phyloP scores from a whole-genome alignment of 2,329 filamentous ascomycete genomes.

The Cryphonectria parasitica region DNA sequence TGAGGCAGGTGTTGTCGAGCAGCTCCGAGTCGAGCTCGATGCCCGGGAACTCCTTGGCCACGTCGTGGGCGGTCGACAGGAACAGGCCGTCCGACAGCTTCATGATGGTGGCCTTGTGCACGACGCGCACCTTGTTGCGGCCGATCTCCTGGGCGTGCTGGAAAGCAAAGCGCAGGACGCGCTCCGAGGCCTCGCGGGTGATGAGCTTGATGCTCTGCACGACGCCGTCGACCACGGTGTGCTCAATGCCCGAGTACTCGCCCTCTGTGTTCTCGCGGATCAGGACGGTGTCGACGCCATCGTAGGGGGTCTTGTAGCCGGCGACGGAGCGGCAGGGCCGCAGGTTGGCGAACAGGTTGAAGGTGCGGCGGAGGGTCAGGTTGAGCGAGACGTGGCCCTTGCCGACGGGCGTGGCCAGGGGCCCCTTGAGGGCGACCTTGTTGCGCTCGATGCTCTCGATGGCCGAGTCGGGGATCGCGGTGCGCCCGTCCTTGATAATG shows the following conservation, averaged over 20 bases:
- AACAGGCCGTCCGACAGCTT: conserved; percentile 99
- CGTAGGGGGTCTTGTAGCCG: conserved; percentile 98
- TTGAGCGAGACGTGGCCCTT: conserved; percentile 99
- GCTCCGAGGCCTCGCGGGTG: conserved; percentile 90
- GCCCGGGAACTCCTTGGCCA: conserved; percentile 92
- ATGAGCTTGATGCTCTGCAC: conserved; percentile 99
- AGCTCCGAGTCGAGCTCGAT: conserved; percentile 98
- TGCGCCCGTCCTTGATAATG: conserved; percentile 91
- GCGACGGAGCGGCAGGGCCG: conserved; percentile 96
- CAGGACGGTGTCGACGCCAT: conserved; percentile 93
- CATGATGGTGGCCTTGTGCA: conserved; percentile 99
- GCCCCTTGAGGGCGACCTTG: conserved; percentile 97
- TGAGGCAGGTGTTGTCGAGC: conserved; percentile 98
- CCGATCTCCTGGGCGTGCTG: conserved; percentile 94
- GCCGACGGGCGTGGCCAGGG: conserved; percentile 93
- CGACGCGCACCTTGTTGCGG: conserved; percentile 94
- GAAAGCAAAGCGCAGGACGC: conserved; percentile 96
- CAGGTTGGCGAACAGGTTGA: conserved; percentile 99
- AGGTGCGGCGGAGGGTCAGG: conserved; percentile 95
- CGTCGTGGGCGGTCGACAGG: conserved; percentile 80
- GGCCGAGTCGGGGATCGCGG: conserved; percentile 87
- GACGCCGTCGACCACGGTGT: conserved; percentile 66
- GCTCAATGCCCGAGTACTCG: conserved; percentile 37
- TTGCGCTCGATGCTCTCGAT: conserved; percentile 94
- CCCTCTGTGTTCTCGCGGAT: conserved; percentile 78